Evolutionary conservation across 2,329 filamentous ascomycete species (phyloP).

Genomic region (Trichoderma arundinaceum): DNA sequence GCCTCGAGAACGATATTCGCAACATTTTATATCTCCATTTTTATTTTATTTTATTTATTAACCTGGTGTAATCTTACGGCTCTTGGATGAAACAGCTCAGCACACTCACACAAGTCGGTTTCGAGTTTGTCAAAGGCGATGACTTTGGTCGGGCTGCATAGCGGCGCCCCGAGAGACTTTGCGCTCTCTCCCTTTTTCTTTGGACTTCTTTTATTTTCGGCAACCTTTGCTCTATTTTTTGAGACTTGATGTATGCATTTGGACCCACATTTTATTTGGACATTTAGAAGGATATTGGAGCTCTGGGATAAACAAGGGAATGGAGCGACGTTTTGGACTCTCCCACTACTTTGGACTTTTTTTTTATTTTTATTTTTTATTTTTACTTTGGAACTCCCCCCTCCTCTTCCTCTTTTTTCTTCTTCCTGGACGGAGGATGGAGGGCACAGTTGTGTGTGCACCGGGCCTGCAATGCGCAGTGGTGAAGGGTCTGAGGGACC

Average conservation of each 20-base stretch:
- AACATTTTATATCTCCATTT: not conserved
- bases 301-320: slow-evolving; percentile 28
- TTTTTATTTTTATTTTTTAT: not conserved
- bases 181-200: not conserved
- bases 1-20: not conserved
- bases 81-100: slow-evolving; percentile 1
- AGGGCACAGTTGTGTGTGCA: not conserved
- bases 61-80: not conserved
- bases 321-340: slow-evolving; percentile 6
- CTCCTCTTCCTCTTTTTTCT: not conserved
- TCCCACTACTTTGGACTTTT: not conserved
- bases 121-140: not conserved
- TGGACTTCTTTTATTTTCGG: not conserved
- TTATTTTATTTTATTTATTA: slow-evolving; percentile 3
- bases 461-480: not conserved
- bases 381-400: not conserved
- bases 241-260: slow-evolving; percentile 3
- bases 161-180: slow-evolving; percentile 12
- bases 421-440: not conserved
- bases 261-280: not conserved
- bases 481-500: not conserved
- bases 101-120: not conserved
- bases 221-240: not conserved
- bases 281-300: slow-evolving; percentile 25
- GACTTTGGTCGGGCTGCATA: not conserved